Conservation (phyloP, 1,284 basidiomycete species). For the Boletellus deceptivus region DNA sequence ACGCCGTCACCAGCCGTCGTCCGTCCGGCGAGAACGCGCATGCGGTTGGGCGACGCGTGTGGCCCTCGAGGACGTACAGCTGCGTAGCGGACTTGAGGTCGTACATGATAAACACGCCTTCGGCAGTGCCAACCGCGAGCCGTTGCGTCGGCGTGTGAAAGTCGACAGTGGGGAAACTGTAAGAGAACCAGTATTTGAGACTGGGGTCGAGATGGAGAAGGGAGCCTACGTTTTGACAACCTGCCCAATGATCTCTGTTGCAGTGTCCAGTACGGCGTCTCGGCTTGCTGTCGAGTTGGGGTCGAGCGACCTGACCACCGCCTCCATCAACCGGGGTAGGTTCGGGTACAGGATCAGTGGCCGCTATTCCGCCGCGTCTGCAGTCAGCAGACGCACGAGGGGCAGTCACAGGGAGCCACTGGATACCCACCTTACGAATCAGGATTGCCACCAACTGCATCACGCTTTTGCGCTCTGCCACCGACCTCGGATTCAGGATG, state of each 20-base stretch:
- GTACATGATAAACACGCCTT: constrained; percentile 94
- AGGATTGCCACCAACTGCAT: constrained; percentile 94
- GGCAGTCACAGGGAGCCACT: no score
- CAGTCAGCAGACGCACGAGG: background rate
- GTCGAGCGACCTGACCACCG: constrained; percentile 95
- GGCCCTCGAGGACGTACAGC: constrained; percentile 92
- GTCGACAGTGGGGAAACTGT: constrained; percentile 87
- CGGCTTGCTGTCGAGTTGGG: constrained; percentile 83
- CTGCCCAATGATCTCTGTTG: constrained; percentile 90
- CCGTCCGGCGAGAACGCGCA: constrained; percentile 94
- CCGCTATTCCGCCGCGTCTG: constrained; percentile 46
- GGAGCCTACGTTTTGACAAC: constrained; percentile 66
- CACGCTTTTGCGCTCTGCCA: constrained; percentile 83
- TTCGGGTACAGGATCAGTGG: constrained; percentile 86
- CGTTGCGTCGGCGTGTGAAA: constrained; percentile 87
- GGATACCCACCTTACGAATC: constrained; percentile 73
- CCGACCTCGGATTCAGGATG: constrained; percentile 76
- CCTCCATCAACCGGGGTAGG: constrained; percentile 87
- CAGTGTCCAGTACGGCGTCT: constrained; percentile 86
- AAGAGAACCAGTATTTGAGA: no score
- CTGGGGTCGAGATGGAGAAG: no score
- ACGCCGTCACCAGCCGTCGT: constrained; percentile 83
- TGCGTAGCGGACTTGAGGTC: constrained; percentile 95
- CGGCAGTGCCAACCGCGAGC: constrained; percentile 90
- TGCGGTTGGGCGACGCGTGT: constrained; percentile 75